Base-by-base conservation (phyloP, 192 early-diverging fungal species). In the Radiomyces spectabilis region DNA sequence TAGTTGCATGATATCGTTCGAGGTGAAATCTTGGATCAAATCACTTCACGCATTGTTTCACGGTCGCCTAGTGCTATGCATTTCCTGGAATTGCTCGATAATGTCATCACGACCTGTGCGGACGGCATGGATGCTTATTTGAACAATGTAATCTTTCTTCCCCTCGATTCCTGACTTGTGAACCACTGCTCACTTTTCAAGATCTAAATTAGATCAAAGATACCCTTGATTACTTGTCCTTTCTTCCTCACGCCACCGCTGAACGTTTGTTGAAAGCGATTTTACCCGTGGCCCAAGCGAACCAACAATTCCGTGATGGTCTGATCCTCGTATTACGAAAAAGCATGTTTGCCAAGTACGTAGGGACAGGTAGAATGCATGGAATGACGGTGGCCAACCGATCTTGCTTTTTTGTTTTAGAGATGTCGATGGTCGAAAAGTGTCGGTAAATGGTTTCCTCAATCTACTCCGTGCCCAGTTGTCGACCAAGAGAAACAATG, bases 241-340 rank as follows among this genome's bases (percentile, higher is more conserved):
- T 74, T 26, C 65, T 86, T n/a, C 53, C 83, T 7, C 41, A 69
- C 0, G 29, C 53, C 4, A 75, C 74, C 0, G 78, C 81, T 2
- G 71, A 83, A 30, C 61, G 51, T 21, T 69, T 87, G n/a, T 61
- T 85, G 41, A 54, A 34, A 1, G 78, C 83, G 5, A 51, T 81
- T 18, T 67, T 75, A 55, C 82, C 83, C 6, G 41, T 85, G 2
- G 51, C 81, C 15, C 59, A 74, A 21, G 45, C 59, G 2, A 77
- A 87, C 25, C 25, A 68, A n/a, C 63, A 71, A 22, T 74, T 85
- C 50, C 71, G 83, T 22, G 67, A 81, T 18, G 76, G 79, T 8
- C 60, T 90, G 44, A 72, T 86, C 34, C 60, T 90, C 4, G 76
- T 90, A 15, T 59, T 89, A 51, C 73, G 84, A 41, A 89, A 89